These are phyloP conservation scores for Hypoxylon lienhwacheense DNA, from an alignment of 495 filamentous ascomycete species.

Conservation along the genomic window DNA sequence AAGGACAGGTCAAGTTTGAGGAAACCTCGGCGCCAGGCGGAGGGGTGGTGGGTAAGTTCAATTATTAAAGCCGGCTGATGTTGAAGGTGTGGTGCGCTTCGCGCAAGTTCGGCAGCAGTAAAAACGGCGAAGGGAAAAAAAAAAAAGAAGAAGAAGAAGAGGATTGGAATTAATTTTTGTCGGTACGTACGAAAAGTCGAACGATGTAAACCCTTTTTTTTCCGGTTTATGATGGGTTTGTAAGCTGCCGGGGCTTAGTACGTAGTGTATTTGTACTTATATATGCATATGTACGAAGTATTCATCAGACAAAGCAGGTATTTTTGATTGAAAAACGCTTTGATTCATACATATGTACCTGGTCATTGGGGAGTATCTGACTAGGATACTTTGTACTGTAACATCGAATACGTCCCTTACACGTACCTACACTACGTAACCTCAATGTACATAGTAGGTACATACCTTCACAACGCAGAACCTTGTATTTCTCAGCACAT, in stretches of 20 bases:
- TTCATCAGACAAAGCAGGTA: no score
- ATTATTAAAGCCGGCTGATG: constrained; percentile 22
- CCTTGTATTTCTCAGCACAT: no score
- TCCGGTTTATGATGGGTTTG: constrained; percentile 22
- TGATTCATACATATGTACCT: constrained; percentile 2
- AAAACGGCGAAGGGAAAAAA: no score
- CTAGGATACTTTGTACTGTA: no score
- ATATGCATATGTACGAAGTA: no score
- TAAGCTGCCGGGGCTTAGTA: constrained; percentile 17
- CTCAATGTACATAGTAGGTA: no score
- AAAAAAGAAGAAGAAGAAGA: constrained; percentile 6
- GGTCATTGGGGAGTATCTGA: no score
- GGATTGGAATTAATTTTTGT: constrained; percentile 25
- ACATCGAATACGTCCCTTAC: no score
- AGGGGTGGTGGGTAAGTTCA: constrained; percentile 9
- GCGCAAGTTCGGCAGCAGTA: no score
- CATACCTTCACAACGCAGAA: no score
- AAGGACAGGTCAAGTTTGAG: constrained; percentile 5
- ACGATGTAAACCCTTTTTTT: constrained; percentile 30
- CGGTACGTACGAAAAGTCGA: constrained; percentile 26
- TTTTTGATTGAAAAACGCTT: no score
- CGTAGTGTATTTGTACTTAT: neutral
- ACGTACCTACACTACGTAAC: no score
- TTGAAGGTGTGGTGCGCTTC: constrained; percentile 4
- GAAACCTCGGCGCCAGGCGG: constrained; percentile 26